phyloP scores from a whole-genome alignment of 2,329 filamentous ascomycete species.

The Calonectria honghensis region DNA sequence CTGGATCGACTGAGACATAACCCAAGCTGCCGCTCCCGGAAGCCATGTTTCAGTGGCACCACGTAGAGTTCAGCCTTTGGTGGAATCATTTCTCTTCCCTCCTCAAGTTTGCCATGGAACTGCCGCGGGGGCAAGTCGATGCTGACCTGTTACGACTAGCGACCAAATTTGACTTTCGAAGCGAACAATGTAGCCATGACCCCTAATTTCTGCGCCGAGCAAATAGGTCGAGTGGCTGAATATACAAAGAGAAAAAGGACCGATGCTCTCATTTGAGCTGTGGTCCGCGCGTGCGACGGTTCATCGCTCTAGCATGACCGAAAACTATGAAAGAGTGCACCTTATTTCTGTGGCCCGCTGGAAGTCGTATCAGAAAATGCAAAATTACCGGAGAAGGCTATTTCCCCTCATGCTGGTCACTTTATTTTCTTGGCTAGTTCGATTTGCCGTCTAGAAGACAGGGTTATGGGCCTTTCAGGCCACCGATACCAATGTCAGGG shows the following conservation, averaged over 20 bases:
- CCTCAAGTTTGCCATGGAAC: not conserved
- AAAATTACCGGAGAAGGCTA: not conserved
- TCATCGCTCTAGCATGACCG: no score
- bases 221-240: not conserved
- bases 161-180: constrained; percentile 18
- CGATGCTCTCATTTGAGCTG: not conserved
- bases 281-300: not conserved
- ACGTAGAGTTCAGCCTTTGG: not conserved
- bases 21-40: not conserved
- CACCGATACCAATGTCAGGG: not conserved
- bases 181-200: not conserved
- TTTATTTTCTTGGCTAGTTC: constrained; percentile 5
- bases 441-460: not conserved
- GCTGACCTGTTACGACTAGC: not conserved
- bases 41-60: not conserved
- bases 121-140: not conserved
- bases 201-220: constrained; percentile 5
- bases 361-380: not conserved
- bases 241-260: not conserved
- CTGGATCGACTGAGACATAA: not conserved
- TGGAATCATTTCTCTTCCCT: not conserved
- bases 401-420: not conserved
- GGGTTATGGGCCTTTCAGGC: constrained; percentile 3
- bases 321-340: not conserved
- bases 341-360: not conserved